Evolutionary conservation across 129 eudicot species (phyloP).

Genomic region (Lonicera japonica): DNA sequence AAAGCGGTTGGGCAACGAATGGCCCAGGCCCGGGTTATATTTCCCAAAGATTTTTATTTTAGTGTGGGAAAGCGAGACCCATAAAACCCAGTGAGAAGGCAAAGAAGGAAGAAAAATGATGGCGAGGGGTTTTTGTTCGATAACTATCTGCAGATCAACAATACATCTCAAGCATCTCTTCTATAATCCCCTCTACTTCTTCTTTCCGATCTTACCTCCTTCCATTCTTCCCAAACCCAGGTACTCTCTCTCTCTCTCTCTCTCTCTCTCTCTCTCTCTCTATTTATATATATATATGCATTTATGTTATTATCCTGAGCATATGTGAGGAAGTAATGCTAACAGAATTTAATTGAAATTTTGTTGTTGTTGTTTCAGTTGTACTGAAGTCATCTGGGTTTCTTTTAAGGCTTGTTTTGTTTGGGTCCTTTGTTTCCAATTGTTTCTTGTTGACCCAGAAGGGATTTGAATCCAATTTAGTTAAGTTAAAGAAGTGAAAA

Average conservation of each 20-base stretch:
- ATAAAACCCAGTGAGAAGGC: constrained; percentile 9
- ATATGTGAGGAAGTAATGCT: not conserved
- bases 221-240: constrained; percentile 28
- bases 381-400: not conserved
- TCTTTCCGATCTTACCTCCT: constrained; percentile 4
- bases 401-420: no score
- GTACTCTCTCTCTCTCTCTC: constrained; percentile 17
- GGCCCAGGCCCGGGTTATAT: no score
- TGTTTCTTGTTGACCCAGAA: no score
- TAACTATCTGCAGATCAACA: constrained; percentile 29
- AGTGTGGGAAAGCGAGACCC: no score
- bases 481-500: no score
- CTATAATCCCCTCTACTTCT: constrained; percentile 13
- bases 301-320: constrained; percentile 3
- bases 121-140: constrained; percentile 21
- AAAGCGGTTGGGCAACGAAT: no score
- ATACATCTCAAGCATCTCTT: constrained; percentile 30
- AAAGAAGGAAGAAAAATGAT: constrained; percentile 12
- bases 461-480: no score
- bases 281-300: not conserved
- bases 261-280: not conserved
- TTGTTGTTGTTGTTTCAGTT: not conserved
- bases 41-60: no score
- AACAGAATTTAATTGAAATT: no score
- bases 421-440: no score